Evolutionary conservation across 2,329 filamentous ascomycete genomes (phyloP).

Genomic region (Nigrospora oryzae): DNA sequence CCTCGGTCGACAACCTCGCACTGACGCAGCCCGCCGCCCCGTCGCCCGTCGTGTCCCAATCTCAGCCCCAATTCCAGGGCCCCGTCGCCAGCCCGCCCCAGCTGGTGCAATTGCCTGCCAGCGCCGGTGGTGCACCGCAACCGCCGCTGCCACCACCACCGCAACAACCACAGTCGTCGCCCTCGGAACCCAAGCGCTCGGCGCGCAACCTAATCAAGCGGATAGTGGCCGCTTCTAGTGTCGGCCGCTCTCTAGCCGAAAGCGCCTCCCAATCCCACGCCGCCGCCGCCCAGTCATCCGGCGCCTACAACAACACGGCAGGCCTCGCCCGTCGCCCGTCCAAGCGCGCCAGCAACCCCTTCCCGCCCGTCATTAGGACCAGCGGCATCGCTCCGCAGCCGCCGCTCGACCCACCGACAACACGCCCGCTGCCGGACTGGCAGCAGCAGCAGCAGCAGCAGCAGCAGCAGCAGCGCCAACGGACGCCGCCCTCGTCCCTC

Average conservation of each 20-base stretch:
- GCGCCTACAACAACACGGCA: conserved; percentile 38
- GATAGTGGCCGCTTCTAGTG: conserved; percentile 26
- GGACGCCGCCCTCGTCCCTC: conserved; percentile 31
- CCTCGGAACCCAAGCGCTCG: conserved; percentile 36
- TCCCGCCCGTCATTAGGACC: conserved; percentile 32
- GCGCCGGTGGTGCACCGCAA: neutral
- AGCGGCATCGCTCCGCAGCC: conserved; percentile 19
- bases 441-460: conserved; percentile 9
- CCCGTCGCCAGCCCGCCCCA: conserved; percentile 10
- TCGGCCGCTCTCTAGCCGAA: neutral
- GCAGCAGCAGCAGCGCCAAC: conserved; percentile 12
- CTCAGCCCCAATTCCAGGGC: neutral
- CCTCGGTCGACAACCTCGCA: conserved; percentile 33
- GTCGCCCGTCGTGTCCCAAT: conserved; percentile 11
- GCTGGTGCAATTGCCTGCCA: neutral
- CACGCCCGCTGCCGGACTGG: conserved; percentile 16
- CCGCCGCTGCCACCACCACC: conserved; percentile 8
- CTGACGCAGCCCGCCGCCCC: conserved; percentile 13
- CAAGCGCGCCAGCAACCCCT: conserved; percentile 44
- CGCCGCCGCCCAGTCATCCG: conserved; percentile 10
- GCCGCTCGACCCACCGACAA: conserved; percentile 4
- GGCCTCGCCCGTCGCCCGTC: conserved; percentile 46
- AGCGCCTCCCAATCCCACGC: too few relatives aligned
- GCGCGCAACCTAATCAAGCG: conserved; percentile 46
- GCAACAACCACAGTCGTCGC: conserved; percentile 9